Percentiles rank a stretch among this genome's conserved stretches.
Evolutionary conservation across 768 basidiomycete species (phyloP).

Genomic region (Suillus sp.): DNA sequence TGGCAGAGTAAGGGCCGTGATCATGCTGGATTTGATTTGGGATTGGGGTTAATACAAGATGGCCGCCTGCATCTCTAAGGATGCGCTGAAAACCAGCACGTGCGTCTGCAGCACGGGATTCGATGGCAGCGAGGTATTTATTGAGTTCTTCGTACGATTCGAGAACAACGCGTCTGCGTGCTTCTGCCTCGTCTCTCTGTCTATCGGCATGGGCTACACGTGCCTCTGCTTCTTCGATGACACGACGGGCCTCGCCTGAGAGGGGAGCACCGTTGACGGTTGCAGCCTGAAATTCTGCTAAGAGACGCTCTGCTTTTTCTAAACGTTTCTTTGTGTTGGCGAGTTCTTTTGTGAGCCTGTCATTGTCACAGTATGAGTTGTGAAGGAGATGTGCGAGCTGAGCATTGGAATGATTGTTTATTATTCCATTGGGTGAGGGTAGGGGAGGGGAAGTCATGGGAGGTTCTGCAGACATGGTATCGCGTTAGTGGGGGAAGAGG

Average conservation of each 20-base stretch:
- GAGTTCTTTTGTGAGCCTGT: conserved; percentile 54
- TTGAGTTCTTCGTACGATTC: conserved; percentile 56
- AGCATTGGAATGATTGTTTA: conserved; percentile 40
- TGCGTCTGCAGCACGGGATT: conserved; percentile 50
- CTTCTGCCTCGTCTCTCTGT: conserved; percentile 57
- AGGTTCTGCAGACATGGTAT: conserved; percentile 25
- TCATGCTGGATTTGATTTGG: conserved; percentile 22
- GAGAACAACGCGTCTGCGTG: conserved; percentile 43
- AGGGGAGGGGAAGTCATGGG: conserved; percentile 18
- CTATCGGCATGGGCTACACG: conserved; percentile 52
- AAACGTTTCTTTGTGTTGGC: conserved; percentile 42
- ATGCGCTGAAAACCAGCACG: conserved; percentile 48
- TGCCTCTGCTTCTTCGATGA: conserved; percentile 49
- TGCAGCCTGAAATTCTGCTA: conserved; percentile 30
- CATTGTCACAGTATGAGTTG: conserved; percentile 53
- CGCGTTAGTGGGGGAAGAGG: conserved; percentile 7
- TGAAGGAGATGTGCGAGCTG: conserved; percentile 61
- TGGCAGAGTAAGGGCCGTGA: conserved; percentile 25
- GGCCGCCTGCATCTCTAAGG: conserved; percentile 46
- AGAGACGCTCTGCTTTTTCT: conserved; percentile 54
- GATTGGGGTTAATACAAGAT: conserved; percentile 41
- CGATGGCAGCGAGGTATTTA: conserved; percentile 46
- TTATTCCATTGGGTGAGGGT: conserved; percentile 21
- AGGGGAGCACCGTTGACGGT: conserved; percentile 23
- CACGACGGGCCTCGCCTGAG: conserved; percentile 37